phyloP scores from a whole-genome alignment of 306 rosid genomes.

The Cucurbita maxima region DNA sequence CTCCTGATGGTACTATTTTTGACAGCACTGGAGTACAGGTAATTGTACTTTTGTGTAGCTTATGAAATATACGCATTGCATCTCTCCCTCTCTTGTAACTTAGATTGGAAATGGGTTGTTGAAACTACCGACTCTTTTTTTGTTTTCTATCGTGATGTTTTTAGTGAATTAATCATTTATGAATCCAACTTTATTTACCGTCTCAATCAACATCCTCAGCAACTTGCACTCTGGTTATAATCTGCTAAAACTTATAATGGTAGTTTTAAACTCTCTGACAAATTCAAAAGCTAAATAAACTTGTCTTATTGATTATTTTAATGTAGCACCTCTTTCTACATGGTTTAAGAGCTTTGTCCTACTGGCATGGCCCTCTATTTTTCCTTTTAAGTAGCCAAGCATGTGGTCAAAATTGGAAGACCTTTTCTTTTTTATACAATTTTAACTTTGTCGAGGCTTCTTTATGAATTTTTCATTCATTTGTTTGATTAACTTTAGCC shows the following conservation, averaged over 20 bases:
- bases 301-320: neutral
- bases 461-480: neutral
- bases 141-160: neutral
- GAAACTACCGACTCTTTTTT: neutral
- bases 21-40: slow-evolving; percentile 64
- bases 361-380: neutral
- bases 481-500: neutral
- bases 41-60: neutral
- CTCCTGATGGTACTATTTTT: slow-evolving; percentile 75
- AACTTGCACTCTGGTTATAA: neutral
- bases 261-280: neutral
- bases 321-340: neutral
- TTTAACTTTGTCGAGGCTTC: neutral
- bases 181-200: neutral
- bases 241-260: neutral
- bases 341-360: neutral
- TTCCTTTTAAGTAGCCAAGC: neutral
- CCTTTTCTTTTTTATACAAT: neutral
- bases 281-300: neutral
- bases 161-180: neutral
- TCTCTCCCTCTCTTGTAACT: neutral
- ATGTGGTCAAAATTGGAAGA: neutral
- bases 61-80: neutral
- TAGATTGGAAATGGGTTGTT: neutral
- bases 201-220: neutral